Base-by-base conservation (phyloP, 257 asterid genomes). In the Gentiana straminea region DNA sequence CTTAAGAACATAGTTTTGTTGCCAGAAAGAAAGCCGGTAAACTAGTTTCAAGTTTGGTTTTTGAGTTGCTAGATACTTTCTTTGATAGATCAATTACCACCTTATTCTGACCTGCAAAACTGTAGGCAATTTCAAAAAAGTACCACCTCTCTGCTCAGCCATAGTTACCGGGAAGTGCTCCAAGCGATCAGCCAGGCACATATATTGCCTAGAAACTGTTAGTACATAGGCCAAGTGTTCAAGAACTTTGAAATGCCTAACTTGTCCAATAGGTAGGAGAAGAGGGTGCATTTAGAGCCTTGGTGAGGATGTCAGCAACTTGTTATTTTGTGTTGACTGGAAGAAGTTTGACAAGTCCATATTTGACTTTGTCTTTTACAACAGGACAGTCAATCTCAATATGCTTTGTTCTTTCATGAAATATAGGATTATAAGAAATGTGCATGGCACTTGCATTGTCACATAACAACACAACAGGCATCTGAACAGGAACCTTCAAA, bases 81-180 rank as follows among this genome's bases (percentile, higher is more conserved):
- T 76, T 80, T n/a, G 86, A 67, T 69, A 89, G 90, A 61, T 75
- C 68, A 24, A 86, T 60, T 0, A 94, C 86, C 0, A 82, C 69
- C 36, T 67, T 70, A 68, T 75, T 62, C 68, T 84, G 90, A 37
- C 90, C 93, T 10, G 83, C 78, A 49, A 94, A 78, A 24, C 84
- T 71, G 55, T 81, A 86, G 70, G 90, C 86, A 7, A 89, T 88
- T 48, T 93, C 93, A 53, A 89, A 94, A 77, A 84, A 77, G 67
- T 84, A 86, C 97, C 97, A 89, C 50, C 94, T 80, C 70, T 83
- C 83, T 0, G 75, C 79, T 43, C 95, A 73, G 60, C 62, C 60
- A 66, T 83, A 81, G 45, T 70, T 54, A 8, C 95, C 82, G 0
- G 97, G 95, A 52, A 81, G 76, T 70, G 94, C 75, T 86, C 97